phyloP scores from a whole-genome alignment of 192 early-diverging fungal species.

The Kickxella alabastrina region DNA sequence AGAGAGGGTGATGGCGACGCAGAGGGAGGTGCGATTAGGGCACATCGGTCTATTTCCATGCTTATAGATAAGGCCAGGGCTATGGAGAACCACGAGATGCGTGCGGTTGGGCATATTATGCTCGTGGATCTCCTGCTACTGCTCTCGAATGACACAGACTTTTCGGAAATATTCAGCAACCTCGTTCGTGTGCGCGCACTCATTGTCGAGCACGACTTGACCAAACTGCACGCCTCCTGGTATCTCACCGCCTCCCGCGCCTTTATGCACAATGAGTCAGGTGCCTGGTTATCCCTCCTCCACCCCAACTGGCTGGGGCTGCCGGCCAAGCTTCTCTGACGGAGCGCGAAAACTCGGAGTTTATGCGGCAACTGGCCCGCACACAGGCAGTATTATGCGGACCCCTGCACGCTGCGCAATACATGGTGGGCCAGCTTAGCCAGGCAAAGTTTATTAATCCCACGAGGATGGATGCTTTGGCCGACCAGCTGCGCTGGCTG shows the following conservation, averaged over 20 bases:
- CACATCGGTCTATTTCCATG: no score
- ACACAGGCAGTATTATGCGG: constrained; percentile 10
- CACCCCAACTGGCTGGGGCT: no score
- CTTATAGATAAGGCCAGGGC: no score
- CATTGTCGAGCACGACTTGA: constrained; percentile 16
- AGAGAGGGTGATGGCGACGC: no score
- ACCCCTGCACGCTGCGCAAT: background rate
- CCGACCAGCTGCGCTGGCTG: background rate
- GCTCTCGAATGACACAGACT: background rate
- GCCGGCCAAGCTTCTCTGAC: constrained; percentile 2
- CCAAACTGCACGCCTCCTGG: constrained; percentile 8
- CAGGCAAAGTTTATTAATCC: background rate
- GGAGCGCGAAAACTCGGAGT: constrained; percentile 15
- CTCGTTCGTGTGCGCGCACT: constrained; percentile 17
- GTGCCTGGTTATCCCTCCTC: no score
- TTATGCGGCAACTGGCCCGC: background rate
- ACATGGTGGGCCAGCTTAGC: background rate
- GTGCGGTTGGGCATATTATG: no score
- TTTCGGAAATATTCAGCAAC: constrained; percentile 10
- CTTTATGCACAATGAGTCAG: constrained; percentile 18
- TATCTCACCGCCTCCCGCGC: constrained; percentile 16
- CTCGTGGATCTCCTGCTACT: no score
- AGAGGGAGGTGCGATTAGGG: no score
- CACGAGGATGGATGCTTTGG: background rate
- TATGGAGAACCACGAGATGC: no score